Conservation (phyloP, 805 yeast genomes). For the Ogataea minuta region DNA sequence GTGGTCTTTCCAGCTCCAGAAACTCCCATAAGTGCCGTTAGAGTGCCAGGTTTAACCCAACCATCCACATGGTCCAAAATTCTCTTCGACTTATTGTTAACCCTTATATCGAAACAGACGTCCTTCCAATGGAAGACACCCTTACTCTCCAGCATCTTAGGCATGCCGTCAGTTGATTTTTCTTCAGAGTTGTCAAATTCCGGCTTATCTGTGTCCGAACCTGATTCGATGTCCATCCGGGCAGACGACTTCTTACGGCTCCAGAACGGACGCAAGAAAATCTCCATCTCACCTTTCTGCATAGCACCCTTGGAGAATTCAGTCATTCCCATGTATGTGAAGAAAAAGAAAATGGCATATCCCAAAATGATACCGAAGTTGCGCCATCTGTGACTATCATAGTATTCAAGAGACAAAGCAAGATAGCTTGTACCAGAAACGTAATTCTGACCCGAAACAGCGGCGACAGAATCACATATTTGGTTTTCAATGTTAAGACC, state of each 20-base stretch:
- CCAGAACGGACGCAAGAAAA: conserved; percentile 49
- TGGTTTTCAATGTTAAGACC: conserved; percentile 37
- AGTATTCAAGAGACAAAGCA: conserved; percentile 50
- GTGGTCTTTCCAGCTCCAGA: conserved; percentile 62
- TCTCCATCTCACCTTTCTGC: conserved; percentile 64
- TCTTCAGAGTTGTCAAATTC: not conserved
- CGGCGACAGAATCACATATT: conserved; percentile 53
- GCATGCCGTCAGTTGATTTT: not conserved
- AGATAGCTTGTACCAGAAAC: conserved; percentile 56
- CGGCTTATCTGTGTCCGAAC: conserved; percentile 2
- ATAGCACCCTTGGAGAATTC: conserved; percentile 57
- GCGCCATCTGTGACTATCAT: conserved; percentile 68
- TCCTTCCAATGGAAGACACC: conserved; percentile 73
- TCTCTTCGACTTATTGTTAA: conserved; percentile 52
- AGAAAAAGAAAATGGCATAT: conserved; percentile 51
- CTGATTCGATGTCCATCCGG: conserved; percentile 22
- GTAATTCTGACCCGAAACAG: conserved; percentile 34
- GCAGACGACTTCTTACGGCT: conserved; percentile 37
- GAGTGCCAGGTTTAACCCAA: conserved; percentile 76
- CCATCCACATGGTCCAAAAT: conserved; percentile 66
- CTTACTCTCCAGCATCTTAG: conserved; percentile 19
- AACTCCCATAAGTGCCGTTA: conserved; percentile 67
- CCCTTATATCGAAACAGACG: conserved; percentile 62
- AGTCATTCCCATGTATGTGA: conserved; percentile 47
- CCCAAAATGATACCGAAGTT: conserved; percentile 65